A percentile compares a stretch with the other conserved stretches of the same genome.
These are phyloP conservation scores for Xylariaceae sp. DNA, from an alignment of 2,329 filamentous ascomycete genomes.

Conservation along the genomic window DNA sequence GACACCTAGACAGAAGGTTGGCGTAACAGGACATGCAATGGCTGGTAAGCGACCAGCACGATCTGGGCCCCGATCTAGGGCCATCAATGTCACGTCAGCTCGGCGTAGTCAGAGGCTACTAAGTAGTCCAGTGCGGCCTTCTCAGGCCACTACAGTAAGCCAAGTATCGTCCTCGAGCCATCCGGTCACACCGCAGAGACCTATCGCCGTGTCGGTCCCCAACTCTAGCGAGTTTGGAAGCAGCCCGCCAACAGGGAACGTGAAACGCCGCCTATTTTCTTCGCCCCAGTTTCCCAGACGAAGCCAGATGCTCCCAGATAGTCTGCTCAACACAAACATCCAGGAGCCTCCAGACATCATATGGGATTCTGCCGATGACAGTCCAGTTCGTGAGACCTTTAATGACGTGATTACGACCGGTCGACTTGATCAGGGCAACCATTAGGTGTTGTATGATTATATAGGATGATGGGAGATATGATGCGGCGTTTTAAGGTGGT, in stretches of 20 bases:
- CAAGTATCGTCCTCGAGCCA: slow-evolving; percentile 32
- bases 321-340: slow-evolving; percentile 37
- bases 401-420: too few relatives aligned
- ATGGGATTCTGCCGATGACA: slow-evolving; percentile 41
- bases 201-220: slow-evolving; percentile 21
- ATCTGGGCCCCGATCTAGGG: slow-evolving; percentile 15
- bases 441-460: too few relatives aligned
- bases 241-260: slow-evolving; percentile 15
- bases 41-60: slow-evolving; percentile 13
- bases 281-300: slow-evolving; percentile 45
- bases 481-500: not conserved
- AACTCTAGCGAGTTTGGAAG: slow-evolving; percentile 20
- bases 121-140: slow-evolving; percentile 31
- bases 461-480: too few relatives aligned
- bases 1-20: slow-evolving; percentile 17
- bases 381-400: slow-evolving; percentile 23
- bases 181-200: slow-evolving; percentile 29
- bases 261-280: slow-evolving; percentile 22
- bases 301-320: slow-evolving; percentile 50
- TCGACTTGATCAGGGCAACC: too few relatives aligned
- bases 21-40: too few relatives aligned
- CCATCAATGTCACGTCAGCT: slow-evolving; percentile 10
- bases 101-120: slow-evolving; percentile 17
- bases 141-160: slow-evolving; percentile 42
- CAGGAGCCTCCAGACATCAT: slow-evolving; percentile 37